Base-by-base conservation (phyloP, 2,329 filamentous ascomycete species). In the Penicillium sclerotigenum region DNA sequence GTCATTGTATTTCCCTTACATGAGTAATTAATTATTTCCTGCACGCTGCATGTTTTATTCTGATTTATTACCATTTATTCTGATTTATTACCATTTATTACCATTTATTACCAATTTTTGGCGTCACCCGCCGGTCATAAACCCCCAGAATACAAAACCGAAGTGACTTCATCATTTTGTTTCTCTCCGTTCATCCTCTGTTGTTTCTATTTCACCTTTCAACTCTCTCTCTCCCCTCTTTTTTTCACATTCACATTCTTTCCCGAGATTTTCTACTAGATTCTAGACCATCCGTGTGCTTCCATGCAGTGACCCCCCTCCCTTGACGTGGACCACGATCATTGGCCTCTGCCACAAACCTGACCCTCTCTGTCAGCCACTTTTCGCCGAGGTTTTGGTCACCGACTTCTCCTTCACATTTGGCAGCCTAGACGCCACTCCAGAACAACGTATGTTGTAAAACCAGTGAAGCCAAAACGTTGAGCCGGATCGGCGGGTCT, bases 281-380 rank as follows among this genome's bases (percentile, higher is more conserved):
- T 58, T 61, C 59, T 61, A 63, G 59, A 58, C 62, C 52, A 7
- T 29, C 26, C 41, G 41, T 24, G 61, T 57, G 59, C 10, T 59
- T 61, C 57, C 57, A 58, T 65, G 63, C 62, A 62, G 63, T 56
- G 47, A 52, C 57, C 58, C 34, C 34, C 9, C 43, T 24, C 60
- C 57, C 34, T 60, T 68, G 68, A 70, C 67, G 68, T 70, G 67
- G 68, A 61, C 61, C 43, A 51, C 60, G n/a, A 34, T 62, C 57
- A 70, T 70, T 70, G 67, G 68, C 53, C 61, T 61, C 45, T 45
- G 41, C 56, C 53, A 52, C 54, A 53, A 60, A 58, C 59, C 57
- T 55, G 65, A 63, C 60, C 57, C 57, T 65, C 61, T 59, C 57
- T 61, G 59, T 61, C 54, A 64, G 61, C 61, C 62, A 63, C 60